Base-by-base conservation (phyloP, 1,284 basidiomycete species). In the Moesziomyces sp. region DNA sequence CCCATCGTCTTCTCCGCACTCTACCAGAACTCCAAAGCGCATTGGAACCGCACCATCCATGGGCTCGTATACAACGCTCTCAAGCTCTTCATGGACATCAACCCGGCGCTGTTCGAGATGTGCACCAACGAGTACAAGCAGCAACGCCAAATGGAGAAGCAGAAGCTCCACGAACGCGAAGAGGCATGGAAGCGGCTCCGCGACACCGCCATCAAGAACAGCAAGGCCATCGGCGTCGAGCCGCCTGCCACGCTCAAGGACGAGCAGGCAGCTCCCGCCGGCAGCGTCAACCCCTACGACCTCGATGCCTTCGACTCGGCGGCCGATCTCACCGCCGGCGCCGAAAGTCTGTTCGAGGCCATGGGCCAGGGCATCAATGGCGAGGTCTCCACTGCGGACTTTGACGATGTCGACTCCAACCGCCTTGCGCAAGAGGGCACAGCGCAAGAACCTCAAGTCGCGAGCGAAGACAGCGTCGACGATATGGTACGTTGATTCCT, bases 1-100 rank as follows among this genome's bases (percentile, higher is more conserved):
- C 97, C 97, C 2, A 93, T 99, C 80, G 95, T 99, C 49, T 99
- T 99, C 87, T 93, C 95, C n/a, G 92, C 94, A 8, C 86, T 99
- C 74, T 98, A 97, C 85, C 92, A 91, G 55, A 99, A 97, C 85
- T 98, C 96, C 38, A 94, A 93, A 85, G 91, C 92, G 43, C 97
- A 99, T 85, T 99, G 97, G 97, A 99, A 99, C 86, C 88, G 95
- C 72, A 98, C 97, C 50, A 99, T 99, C 81, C 96, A 99, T 80
- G 93, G 93, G 63, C 95, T 99, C 91, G 95, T 99, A 23, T 99
- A 97, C 87, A 98, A 98, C 83, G 96, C 97, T 3, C 87, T 99
- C 84, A 99, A 97, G 85, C 86, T 99, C 64, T 97, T 98, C 86
- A 99, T 99, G 95, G 96, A 99, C 86, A 94, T 99, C 85, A 99